phyloP scores from a whole-genome alignment of 2,329 filamentous ascomycete genomes.

The Fusarium sp. region DNA sequence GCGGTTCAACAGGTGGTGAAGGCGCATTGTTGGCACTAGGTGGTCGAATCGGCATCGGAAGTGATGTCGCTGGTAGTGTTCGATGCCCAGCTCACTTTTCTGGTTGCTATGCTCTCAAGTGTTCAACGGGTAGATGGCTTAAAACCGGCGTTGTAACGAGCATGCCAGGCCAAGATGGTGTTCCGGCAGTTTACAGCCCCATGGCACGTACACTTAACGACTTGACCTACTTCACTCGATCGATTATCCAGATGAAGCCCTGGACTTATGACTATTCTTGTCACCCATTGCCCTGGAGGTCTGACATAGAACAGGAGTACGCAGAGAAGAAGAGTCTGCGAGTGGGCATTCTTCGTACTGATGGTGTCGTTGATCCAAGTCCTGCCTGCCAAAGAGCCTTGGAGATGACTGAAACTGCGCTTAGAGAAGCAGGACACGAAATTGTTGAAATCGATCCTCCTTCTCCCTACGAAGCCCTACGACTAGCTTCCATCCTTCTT shows the following conservation, averaged over 20 bases:
- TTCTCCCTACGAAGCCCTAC: constrained; percentile 77
- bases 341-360: constrained; percentile 81
- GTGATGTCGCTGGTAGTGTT: constrained; percentile 90
- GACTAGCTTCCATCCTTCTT: constrained; percentile 81
- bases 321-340: constrained; percentile 51
- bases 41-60: constrained; percentile 88
- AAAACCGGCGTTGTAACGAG: constrained; percentile 85
- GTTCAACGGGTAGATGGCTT: constrained; percentile 90
- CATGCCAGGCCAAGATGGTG: constrained; percentile 92
- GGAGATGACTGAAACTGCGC: constrained; percentile 74
- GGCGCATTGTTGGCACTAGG: constrained; percentile 83
- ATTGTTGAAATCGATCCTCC: constrained; percentile 74
- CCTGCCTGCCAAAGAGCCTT: constrained; percentile 85
- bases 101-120: constrained; percentile 87
- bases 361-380: constrained; percentile 85
- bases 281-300: constrained; percentile 84
- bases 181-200: constrained; percentile 88
- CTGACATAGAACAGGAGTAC: constrained; percentile 68
- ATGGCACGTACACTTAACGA: constrained; percentile 91
- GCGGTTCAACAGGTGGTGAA: constrained; percentile 90
- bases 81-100: constrained; percentile 89
- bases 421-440: constrained; percentile 79
- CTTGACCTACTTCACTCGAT: constrained; percentile 83
- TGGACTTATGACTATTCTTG: constrained; percentile 91
- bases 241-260: constrained; percentile 81